Percentiles rank a stretch among this genome's conserved stretches.
phyloP scores from a whole-genome alignment of 306 rosid genomes.

The Acacia acuminata region DNA sequence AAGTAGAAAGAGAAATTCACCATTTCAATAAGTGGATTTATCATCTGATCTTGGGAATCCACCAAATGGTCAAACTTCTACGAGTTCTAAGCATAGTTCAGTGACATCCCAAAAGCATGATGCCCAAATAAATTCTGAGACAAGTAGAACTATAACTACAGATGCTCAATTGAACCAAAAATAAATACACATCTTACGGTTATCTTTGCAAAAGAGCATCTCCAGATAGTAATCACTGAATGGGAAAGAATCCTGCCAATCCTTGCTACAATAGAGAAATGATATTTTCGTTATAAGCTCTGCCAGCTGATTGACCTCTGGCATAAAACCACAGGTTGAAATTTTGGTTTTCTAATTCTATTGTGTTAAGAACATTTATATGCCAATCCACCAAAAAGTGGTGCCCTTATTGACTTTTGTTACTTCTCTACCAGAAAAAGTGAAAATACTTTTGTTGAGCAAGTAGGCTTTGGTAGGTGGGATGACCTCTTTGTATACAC shows the following conservation, averaged over 20 bases:
- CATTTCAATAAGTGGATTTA: too few relatives aligned
- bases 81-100: too few relatives aligned
- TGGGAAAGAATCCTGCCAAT: conserved; percentile 5
- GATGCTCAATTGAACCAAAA: conserved; percentile 20
- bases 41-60: too few relatives aligned
- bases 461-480: conserved; percentile 57
- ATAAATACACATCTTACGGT: conserved; percentile 1
- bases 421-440: conserved; percentile 34
- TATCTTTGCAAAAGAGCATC: conserved; percentile 23
- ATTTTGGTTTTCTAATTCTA: conserved; percentile 74
- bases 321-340: conserved; percentile 55
- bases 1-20: too few relatives aligned
- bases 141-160: conserved; percentile 16
- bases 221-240: neutral
- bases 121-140: too few relatives aligned
- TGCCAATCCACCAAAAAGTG: conserved; percentile 40
- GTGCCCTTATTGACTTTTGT: neutral
- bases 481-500: conserved; percentile 51
- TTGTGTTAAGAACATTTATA: conserved; percentile 65
- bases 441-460: conserved; percentile 36
- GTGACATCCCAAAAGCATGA: too few relatives aligned
- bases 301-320: conserved; percentile 19
- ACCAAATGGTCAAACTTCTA: too few relatives aligned
- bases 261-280: conserved; percentile 13
- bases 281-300: conserved; percentile 5